Base-by-base conservation (phyloP, 176 grass and related monocot genomes). In the Miscanthus lutarioriparius region DNA sequence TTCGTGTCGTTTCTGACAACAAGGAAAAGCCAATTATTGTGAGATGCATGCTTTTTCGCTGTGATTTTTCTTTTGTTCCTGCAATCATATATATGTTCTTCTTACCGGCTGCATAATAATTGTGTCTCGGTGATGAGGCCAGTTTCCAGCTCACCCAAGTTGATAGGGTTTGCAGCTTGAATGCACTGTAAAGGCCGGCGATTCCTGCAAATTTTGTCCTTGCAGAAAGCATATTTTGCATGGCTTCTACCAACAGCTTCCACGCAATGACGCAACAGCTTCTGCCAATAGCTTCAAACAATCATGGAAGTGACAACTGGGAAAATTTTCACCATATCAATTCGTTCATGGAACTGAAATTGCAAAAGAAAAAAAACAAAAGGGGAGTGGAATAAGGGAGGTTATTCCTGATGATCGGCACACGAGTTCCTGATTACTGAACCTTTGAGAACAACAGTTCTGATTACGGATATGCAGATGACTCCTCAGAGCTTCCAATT, bases 71-170 rank as follows among this genome's bases (percentile, higher is more conserved):
- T 51, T 82, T 72, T 81, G 33, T 22, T 36, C 67, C 67, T 54
- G 62, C 27, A 53, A 83, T 87, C 75, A 79, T 83, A 39, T 67
- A 79, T 87, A 23, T 78, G 28, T 25, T 68, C 27, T 78, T 86
- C 44, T 78, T 72, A 74, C 74, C 83, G 28, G 79, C 30, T 67
- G 74, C 80, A 61, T 48, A 67, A 86, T 86, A 79, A 87, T 87
- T 87, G 54, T 79, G 83, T 44, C 71, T 72, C 44, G 10, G 30
- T 81, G 78, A 58, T 45, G 53, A 82, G 73, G 56, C 88, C 48
- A 83, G 80, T 67, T 79, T 86, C 88, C 88, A 90, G 79, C 88
- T 83, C 88, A 78, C 44, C 44, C 43, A 27, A 19, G 67, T 64
- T 74, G 56, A 80, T 68, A 70, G 17, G 30, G 39, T 25, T 69